phyloP scores from a whole-genome alignment of 139 green algal genomes.

The Coelastrella sp. region DNA sequence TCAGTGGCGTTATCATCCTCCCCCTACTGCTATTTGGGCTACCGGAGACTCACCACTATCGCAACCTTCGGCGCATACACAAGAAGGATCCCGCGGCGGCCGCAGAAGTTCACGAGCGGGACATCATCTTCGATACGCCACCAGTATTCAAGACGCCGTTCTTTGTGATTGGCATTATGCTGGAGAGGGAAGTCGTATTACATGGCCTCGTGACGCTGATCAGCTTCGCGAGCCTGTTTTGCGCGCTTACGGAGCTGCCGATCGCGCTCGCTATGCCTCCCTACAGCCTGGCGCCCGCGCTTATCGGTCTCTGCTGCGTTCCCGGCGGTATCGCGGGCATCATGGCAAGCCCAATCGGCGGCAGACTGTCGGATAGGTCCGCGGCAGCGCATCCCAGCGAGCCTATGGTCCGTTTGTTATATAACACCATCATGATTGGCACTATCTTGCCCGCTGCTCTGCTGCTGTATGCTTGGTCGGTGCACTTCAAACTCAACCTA shows the following conservation, averaged over 20 bases:
- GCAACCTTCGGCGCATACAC: not conserved
- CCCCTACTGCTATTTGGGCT: not conserved
- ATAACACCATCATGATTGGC: not conserved
- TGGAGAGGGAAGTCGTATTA: not conserved
- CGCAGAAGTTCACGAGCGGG: not conserved
- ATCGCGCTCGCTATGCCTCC: not conserved
- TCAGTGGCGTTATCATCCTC: not conserved
- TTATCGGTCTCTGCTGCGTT: conserved; percentile 14
- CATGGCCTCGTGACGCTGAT: conserved; percentile 22
- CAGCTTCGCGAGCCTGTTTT: conserved; percentile 7
- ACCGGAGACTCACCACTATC: conserved; percentile 35
- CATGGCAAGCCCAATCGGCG: not conserved
- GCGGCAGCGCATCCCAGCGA: conserved; percentile 1
- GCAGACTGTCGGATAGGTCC: not conserved
- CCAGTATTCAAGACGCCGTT: not conserved
- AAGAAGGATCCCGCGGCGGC: conserved; percentile 11
- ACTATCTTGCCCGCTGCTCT: conserved; percentile 19
- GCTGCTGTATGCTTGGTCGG: conserved; percentile 30
- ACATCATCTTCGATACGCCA: not conserved
- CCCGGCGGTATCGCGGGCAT: not conserved
- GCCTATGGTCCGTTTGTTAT: not conserved
- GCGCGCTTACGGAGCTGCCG: conserved; percentile 15
- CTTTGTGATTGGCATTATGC: not conserved
- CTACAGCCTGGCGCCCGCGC: conserved; percentile 10
- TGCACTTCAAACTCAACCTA: conserved; percentile 12